Conservation (phyloP, 805 yeast species). For the Yamadazyma laniorum region DNA sequence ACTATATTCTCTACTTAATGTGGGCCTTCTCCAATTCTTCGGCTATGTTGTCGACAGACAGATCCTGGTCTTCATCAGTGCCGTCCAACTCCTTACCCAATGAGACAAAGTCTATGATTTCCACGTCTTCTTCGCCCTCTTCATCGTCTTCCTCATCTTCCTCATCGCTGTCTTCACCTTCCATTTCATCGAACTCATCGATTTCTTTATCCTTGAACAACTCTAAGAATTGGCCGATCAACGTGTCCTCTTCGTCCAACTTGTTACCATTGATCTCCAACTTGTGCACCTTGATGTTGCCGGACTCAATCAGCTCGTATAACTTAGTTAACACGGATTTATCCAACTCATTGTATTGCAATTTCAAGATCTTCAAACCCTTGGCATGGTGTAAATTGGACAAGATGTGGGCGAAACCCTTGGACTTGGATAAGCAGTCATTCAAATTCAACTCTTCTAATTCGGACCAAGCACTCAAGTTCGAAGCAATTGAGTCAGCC, state of each 20-base stretch:
- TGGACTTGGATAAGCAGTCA: slow-evolving; percentile 80
- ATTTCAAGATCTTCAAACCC: slow-evolving; percentile 57
- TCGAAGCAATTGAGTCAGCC: slow-evolving; percentile 47
- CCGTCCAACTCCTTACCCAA: slow-evolving; percentile 56
- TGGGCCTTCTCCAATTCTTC: slow-evolving; percentile 56
- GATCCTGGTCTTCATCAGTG: slow-evolving; percentile 44
- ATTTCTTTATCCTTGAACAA: slow-evolving; percentile 72
- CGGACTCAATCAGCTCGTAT: slow-evolving; percentile 45
- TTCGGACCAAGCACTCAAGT: slow-evolving; percentile 58
- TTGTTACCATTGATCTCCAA: slow-evolving; percentile 93
- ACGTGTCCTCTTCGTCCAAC: slow-evolving; percentile 82
- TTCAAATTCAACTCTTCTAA: slow-evolving; percentile 80
- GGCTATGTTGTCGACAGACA: slow-evolving; percentile 56
- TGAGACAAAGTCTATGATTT: slow-evolving; percentile 33
- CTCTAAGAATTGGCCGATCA: slow-evolving; percentile 56
- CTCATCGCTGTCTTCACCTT: slow-evolving; percentile 73
- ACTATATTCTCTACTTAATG: slow-evolving; percentile 23
- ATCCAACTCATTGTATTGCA: slow-evolving; percentile 88
- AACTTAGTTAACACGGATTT: slow-evolving; percentile 60
- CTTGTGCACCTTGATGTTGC: slow-evolving; percentile 57
- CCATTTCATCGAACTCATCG: slow-evolving; percentile 93
- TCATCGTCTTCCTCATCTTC: slow-evolving; percentile 61
- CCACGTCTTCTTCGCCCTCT: slow-evolving; percentile 55
- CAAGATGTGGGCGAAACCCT: slow-evolving; percentile 63
- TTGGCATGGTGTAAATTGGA: slow-evolving; percentile 42